A percentile compares a stretch with the other conserved stretches of the same genome.
phyloP scores from a whole-genome alignment of 192 early-diverging fungal genomes.

The Coemansia sp. region DNA sequence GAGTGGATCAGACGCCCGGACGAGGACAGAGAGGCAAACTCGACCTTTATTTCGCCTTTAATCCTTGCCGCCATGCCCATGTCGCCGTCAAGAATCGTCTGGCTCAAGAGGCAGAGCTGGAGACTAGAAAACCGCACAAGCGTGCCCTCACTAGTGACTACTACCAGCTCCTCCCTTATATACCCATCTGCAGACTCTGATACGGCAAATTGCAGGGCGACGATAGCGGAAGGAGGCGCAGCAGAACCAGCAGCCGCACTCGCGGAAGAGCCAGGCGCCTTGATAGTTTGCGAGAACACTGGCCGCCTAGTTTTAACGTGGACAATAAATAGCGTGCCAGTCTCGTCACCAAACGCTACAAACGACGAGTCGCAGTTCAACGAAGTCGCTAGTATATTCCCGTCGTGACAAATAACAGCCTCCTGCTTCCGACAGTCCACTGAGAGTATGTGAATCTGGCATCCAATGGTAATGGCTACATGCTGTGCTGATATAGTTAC shows the following conservation, averaged over 20 bases:
- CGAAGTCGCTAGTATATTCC: constrained; percentile 19
- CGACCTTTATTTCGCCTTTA: constrained; percentile 27
- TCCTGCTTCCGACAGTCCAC: constrained; percentile 24
- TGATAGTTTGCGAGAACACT: constrained; percentile 36
- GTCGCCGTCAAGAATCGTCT: constrained; percentile 31
- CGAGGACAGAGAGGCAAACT: constrained; percentile 14
- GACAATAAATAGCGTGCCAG: constrained; percentile 45
- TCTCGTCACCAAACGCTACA: constrained; percentile 49
- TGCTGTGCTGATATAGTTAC: constrained; percentile 26
- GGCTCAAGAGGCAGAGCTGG: constrained; percentile 22
- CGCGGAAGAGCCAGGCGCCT: background rate
- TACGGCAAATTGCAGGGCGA: constrained; percentile 26
- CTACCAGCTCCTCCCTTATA: constrained; percentile 35
- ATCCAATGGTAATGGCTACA: constrained; percentile 32
- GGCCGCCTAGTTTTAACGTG: constrained; percentile 36
- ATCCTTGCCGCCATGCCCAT: constrained; percentile 30
- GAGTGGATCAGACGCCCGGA: constrained; percentile 12
- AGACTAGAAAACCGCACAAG: constrained; percentile 43
- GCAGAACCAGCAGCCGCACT: background rate
- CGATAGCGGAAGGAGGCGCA: background rate
- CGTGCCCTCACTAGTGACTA: constrained; percentile 16
- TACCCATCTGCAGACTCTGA: background rate
- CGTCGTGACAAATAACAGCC: constrained; percentile 40
- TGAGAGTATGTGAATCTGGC: constrained; percentile 33
- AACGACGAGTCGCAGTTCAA: constrained; percentile 42